Evolutionary conservation across 306 rosid species (phyloP).

Genomic region (Astragalus membranaceus): DNA sequence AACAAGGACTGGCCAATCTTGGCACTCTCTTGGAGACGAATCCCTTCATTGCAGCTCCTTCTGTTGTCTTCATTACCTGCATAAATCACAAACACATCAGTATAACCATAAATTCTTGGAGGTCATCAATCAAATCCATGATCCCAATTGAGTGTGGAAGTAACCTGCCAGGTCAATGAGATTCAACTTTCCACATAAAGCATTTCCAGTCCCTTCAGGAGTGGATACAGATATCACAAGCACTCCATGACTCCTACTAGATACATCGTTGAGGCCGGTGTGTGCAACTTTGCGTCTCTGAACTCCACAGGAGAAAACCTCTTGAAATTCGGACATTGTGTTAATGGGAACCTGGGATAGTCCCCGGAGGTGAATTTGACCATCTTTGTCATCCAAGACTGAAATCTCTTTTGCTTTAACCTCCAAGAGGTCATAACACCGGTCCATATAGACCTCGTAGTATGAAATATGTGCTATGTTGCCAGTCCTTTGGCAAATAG

Average conservation of each 20-base stretch:
- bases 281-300: constrained; percentile 79
- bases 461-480: constrained; percentile 66
- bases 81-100: constrained; percentile 12
- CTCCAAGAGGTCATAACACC: constrained; percentile 84
- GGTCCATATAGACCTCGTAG: constrained; percentile 87
- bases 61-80: constrained; percentile 94
- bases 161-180: constrained; percentile 96
- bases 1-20: constrained; percentile 91
- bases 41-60: constrained; percentile 85
- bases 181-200: constrained; percentile 69
- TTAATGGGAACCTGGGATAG: constrained; percentile 54
- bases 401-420: constrained; percentile 66
- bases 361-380: constrained; percentile 81
- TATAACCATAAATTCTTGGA: constrained; percentile 6
- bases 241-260: constrained; percentile 94
- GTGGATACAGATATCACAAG: constrained; percentile 68
- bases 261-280: constrained; percentile 82
- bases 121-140: background rate
- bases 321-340: constrained; percentile 60
- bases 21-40: constrained; percentile 93
- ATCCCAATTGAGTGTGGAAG: constrained; percentile 1
- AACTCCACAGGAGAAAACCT: constrained; percentile 52
- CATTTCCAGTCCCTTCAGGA: constrained; percentile 34
- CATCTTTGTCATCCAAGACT: constrained; percentile 75
- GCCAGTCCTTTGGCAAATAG: constrained; percentile 49